Evolutionary conservation across 2,329 filamentous ascomycete genomes (phyloP).

Genomic region (Drechslerella stenobrocha): DNA sequence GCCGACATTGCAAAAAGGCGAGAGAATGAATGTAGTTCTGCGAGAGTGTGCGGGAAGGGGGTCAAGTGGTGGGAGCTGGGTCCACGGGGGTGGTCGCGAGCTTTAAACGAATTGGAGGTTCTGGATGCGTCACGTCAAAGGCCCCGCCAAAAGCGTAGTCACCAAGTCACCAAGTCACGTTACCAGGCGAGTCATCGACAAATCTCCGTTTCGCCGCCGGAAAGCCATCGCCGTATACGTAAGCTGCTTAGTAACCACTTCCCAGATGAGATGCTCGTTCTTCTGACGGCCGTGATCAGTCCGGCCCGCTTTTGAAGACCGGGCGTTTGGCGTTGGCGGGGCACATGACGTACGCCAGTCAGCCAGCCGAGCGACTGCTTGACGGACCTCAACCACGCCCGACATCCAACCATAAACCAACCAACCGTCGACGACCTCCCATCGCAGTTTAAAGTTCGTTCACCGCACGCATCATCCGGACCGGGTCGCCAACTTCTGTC

Average conservation of each 20-base stretch:
- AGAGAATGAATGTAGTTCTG: background rate
- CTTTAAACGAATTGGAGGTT: constrained; percentile 24
- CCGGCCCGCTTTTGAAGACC: constrained; percentile 2
- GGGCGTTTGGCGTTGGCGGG: constrained; percentile 18
- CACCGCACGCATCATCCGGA: too few relatives aligned
- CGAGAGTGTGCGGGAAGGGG: background rate
- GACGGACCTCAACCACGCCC: constrained; percentile 5
- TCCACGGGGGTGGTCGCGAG: constrained; percentile 8
- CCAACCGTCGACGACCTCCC: constrained; percentile 1
- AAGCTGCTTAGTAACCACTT: too few relatives aligned
- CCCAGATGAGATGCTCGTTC: background rate
- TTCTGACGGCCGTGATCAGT: background rate
- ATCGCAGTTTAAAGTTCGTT: too few relatives aligned
- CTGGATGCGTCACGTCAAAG: constrained; percentile 48
- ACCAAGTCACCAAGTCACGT: constrained; percentile 47
- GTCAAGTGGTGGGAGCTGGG: background rate
- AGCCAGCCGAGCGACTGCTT: constrained; percentile 7
- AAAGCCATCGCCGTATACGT: background rate
- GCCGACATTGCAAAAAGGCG: constrained; percentile 53
- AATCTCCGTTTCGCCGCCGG: background rate
- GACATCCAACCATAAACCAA: background rate
- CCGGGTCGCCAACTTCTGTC: too few relatives aligned
- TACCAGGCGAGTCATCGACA: constrained; percentile 11
- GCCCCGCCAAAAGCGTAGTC: constrained; percentile 29
- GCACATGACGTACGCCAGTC: constrained; percentile 41